These are phyloP conservation scores for Corchorus capsularis DNA, from an alignment of 345 rosid genomes.

Conservation along the genomic window DNA sequence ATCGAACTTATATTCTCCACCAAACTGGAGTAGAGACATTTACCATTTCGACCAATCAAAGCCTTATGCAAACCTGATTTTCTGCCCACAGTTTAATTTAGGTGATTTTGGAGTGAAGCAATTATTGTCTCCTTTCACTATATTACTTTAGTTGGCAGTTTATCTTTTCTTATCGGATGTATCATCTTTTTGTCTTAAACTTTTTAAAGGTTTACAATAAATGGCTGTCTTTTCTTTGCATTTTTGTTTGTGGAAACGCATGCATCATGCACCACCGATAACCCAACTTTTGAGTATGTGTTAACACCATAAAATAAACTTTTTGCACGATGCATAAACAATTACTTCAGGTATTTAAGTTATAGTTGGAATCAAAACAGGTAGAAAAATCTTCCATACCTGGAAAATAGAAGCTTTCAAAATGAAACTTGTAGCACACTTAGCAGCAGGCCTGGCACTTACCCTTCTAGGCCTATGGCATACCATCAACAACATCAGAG, in stretches of 20 bases:
- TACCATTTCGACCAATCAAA: too few relatives aligned
- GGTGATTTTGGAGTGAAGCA: background rate
- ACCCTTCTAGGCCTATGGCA: slow-evolving; percentile 85
- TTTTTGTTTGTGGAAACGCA: slow-evolving; percentile 57
- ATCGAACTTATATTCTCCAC: too few relatives aligned
- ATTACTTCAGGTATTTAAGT: slow-evolving; percentile 35
- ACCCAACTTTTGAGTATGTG: slow-evolving; percentile 15
- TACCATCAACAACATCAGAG: slow-evolving; percentile 58
- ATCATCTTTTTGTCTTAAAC: slow-evolving; percentile 9
- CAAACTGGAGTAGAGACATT: too few relatives aligned
- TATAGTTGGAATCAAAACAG: slow-evolving; percentile 9
- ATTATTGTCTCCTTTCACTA: background rate
- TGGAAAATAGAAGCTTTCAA: slow-evolving; percentile 26
- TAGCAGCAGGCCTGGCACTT: slow-evolving; percentile 70
- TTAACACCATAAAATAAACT: slow-evolving; percentile 16
- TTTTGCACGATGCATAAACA: slow-evolving; percentile 1
- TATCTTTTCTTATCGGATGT: background rate
- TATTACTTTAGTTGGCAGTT: background rate
- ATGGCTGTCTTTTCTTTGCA: slow-evolving; percentile 19
- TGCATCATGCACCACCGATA: slow-evolving; percentile 57
- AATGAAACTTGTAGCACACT: slow-evolving; percentile 76
- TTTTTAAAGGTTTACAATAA: slow-evolving; percentile 15
- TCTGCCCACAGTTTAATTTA: background rate
- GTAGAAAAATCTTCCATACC: slow-evolving; percentile 16
- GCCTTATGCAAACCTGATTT: background rate